phyloP scores from a whole-genome alignment of 2,329 filamentous ascomycete species.

The Monosporascus sp. region DNA sequence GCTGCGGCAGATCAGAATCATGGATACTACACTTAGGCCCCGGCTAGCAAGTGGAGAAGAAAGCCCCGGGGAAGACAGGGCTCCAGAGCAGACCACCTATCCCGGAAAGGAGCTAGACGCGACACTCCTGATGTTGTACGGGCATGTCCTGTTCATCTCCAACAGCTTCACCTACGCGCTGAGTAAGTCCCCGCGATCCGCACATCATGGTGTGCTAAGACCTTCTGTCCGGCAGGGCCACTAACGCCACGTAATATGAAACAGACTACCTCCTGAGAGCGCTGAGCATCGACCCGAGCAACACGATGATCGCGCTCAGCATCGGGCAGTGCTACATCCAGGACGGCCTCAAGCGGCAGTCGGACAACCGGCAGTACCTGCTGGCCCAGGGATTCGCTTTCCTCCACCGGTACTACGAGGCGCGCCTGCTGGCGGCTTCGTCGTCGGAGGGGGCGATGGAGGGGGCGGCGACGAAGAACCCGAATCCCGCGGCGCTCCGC shows the following conservation, averaged over 20 bases:
- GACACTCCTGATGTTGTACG: conserved; percentile 80
- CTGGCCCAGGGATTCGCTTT: conserved; percentile 82
- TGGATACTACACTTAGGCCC: conserved; percentile 64
- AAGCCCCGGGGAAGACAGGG: conserved; percentile 30
- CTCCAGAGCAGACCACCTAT: conserved; percentile 27
- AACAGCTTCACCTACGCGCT: conserved; percentile 79
- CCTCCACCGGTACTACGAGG: conserved; percentile 65
- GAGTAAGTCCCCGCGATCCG: conserved; percentile 40
- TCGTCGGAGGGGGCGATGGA: conserved; percentile 29
- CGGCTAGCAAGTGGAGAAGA: conserved; percentile 34
- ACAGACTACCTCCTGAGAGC: conserved; percentile 78
- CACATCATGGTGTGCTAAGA: too few relatives aligned
- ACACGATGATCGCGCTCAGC: conserved; percentile 73
- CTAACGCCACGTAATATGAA: not conserved
- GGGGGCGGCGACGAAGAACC: not conserved
- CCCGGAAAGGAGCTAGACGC: conserved; percentile 60
- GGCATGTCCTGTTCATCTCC: conserved; percentile 80
- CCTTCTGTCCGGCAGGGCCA: conserved; percentile 1
- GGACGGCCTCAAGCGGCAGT: conserved; percentile 81
- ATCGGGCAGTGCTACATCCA: conserved; percentile 84
- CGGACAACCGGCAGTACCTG: conserved; percentile 83
- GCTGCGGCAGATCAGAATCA: conserved; percentile 82
- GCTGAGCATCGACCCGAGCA: conserved; percentile 66
- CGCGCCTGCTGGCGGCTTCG: not conserved
- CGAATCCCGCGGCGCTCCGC: conserved; percentile 33